phyloP scores from a whole-genome alignment of 2,329 filamentous ascomycete genomes.

The Colletotrichum sp. region DNA sequence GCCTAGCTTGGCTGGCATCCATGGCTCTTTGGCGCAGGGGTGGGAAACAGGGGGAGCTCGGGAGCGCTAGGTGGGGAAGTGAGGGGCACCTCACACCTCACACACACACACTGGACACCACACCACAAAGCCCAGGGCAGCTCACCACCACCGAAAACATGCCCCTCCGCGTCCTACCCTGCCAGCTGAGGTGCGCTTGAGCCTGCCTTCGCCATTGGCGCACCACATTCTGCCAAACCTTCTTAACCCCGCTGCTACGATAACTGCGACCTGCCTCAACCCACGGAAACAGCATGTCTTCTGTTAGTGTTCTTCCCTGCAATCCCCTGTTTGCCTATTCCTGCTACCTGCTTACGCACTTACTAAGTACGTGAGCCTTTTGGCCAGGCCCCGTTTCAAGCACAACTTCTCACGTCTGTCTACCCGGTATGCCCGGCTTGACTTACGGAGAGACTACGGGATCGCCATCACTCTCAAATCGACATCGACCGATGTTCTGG shows the following conservation, averaged over 20 bases:
- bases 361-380: background rate
- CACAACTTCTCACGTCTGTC: background rate
- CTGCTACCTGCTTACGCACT: background rate
- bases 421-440: background rate
- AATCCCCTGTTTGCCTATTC: background rate
- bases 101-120: background rate
- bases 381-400: background rate
- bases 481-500: background rate
- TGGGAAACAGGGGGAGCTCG: background rate
- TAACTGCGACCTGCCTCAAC: background rate
- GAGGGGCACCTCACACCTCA: background rate
- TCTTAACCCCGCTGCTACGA: background rate
- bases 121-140: background rate
- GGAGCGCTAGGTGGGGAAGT: conserved; percentile 7
- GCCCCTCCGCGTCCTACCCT: background rate
- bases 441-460: background rate
- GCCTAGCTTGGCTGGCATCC: background rate
- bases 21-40: background rate
- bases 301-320: background rate
- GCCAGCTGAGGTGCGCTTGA: background rate
- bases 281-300: background rate
- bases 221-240: background rate
- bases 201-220: background rate
- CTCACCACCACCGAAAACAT: background rate
- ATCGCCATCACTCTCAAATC: background rate